Conservation (phyloP, 768 basidiomycete genomes). For the Boletus reticuloceps region DNA sequence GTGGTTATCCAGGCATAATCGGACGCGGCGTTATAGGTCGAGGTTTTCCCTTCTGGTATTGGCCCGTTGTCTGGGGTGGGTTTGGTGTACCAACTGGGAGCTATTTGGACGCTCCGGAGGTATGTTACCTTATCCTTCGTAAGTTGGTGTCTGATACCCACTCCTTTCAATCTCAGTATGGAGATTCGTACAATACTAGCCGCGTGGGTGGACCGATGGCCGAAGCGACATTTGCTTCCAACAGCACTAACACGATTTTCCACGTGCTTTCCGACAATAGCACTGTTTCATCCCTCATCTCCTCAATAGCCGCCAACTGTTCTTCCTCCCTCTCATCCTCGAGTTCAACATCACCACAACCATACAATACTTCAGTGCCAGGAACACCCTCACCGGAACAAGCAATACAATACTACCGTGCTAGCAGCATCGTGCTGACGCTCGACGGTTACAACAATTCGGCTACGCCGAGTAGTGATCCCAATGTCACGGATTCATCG, state of each 20-base stretch:
- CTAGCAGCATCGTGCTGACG: conserved; percentile 58
- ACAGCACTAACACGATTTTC: conserved; percentile 39
- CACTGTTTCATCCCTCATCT: conserved; percentile 43
- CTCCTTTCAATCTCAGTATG: conserved; percentile 40
- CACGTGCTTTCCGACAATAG: conserved; percentile 48
- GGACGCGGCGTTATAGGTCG: conserved; percentile 47
- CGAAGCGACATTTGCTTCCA: conserved; percentile 41
- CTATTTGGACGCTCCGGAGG: conserved; percentile 43
- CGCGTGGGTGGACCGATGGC: conserved; percentile 48
- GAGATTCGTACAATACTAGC: conserved; percentile 40
- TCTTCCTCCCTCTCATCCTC: conserved; percentile 35
- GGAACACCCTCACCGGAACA: conserved; percentile 45
- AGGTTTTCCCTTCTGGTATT: conserved; percentile 64
- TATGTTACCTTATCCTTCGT: conserved; percentile 14
- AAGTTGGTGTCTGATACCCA: neutral
- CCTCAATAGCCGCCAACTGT: conserved; percentile 43
- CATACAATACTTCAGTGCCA: conserved; percentile 32
- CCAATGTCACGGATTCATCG: conserved; percentile 43
- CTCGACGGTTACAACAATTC: conserved; percentile 70
- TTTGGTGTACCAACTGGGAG: conserved; percentile 20
- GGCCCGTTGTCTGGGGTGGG: conserved; percentile 55
- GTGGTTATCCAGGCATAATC: conserved; percentile 55
- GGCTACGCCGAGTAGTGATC: conserved; percentile 40
- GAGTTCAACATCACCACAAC: conserved; percentile 29
- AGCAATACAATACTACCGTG: conserved; percentile 66